Percentiles rank a stretch among this genome's conserved stretches.
phyloP scores from a whole-genome alignment of 1,284 basidiomycete species.

The Sanghuangporus sanghuang region DNA sequence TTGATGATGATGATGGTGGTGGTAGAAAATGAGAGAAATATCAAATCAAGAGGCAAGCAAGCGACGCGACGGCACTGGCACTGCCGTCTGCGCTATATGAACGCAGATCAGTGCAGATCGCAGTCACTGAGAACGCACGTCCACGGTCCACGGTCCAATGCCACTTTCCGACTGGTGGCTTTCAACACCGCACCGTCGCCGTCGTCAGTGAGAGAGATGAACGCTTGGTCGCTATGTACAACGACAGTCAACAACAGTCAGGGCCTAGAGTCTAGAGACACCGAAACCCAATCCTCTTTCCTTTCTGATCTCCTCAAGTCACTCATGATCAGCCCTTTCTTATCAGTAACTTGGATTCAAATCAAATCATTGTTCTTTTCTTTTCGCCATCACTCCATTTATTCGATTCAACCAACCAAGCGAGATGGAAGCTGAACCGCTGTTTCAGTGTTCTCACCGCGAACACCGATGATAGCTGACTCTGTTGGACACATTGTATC shows the following conservation, averaged over 20 bases:
- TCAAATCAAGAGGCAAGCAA: not conserved
- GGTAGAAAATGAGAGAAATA: constrained; percentile 3
- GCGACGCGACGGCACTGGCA: too few relatives aligned
- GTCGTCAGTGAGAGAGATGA: not conserved
- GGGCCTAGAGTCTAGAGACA: not conserved
- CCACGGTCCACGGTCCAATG: too few relatives aligned
- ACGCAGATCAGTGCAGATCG: not conserved
- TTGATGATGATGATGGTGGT: not conserved
- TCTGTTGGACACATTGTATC: too few relatives aligned
- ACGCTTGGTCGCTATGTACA: not conserved
- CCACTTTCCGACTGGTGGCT: not conserved
- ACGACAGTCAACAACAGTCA: not conserved
- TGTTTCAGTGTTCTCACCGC: too few relatives aligned
- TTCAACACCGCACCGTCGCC: not conserved
- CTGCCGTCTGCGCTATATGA: not conserved
- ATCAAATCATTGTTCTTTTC: not conserved
- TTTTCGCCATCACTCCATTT: too few relatives aligned
- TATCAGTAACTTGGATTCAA: not conserved
- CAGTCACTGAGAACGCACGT: not conserved
- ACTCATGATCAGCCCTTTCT: not conserved
- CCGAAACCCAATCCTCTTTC: not conserved
- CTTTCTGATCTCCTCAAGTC: not conserved
- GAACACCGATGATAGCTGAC: too few relatives aligned
- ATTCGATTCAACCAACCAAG: too few relatives aligned
- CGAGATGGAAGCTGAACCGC: too few relatives aligned